Percentiles rank a stretch among this genome's conserved stretches.
Evolutionary conservation across 2,329 filamentous ascomycete species (phyloP).

Genomic region (Venturiaceae sp.): DNA sequence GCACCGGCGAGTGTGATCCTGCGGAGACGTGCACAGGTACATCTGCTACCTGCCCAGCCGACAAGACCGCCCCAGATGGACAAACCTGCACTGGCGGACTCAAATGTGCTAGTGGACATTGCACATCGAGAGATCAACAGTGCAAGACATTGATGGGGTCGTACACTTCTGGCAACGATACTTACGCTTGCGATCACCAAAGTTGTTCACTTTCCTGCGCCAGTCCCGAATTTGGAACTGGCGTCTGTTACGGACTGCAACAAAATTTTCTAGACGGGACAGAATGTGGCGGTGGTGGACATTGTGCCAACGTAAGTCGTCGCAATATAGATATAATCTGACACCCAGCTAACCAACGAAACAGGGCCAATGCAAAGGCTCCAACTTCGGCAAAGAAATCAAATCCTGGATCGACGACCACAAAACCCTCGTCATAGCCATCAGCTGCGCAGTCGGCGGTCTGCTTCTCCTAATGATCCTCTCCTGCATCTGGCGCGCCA

Average conservation of each 20-base stretch:
- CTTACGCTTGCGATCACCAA: conserved; percentile 63
- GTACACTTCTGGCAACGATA: conserved; percentile 63
- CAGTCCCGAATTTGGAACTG: conserved; percentile 55
- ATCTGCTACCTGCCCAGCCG: conserved; percentile 62
- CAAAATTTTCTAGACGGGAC: conserved; percentile 96
- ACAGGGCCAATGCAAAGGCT: conserved; percentile 63
- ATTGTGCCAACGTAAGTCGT: conserved; percentile 58
- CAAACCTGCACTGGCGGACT: conserved; percentile 62
- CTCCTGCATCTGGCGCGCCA: conserved; percentile 46
- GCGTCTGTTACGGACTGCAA: conserved; percentile 64
- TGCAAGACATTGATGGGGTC: conserved; percentile 77
- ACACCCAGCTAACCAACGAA: neutral
- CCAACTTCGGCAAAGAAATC: conserved; percentile 60
- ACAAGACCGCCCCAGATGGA: conserved; percentile 61
- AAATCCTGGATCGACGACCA: conserved; percentile 66
- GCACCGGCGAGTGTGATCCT: conserved; percentile 75
- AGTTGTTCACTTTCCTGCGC: conserved; percentile 71
- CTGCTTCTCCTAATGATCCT: conserved; percentile 61
- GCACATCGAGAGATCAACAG: conserved; percentile 83
- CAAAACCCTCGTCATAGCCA: conserved; percentile 72
- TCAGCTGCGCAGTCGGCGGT: conserved; percentile 61
- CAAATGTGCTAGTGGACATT: conserved; percentile 83
- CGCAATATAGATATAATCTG: too few relatives aligned
- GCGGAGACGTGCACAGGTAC: conserved; percentile 72
- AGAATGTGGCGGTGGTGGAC: conserved; percentile 67